Evolutionary conservation across 1,139 yeast genomes (phyloP).

Genomic region (Williopsis jadinii): DNA sequence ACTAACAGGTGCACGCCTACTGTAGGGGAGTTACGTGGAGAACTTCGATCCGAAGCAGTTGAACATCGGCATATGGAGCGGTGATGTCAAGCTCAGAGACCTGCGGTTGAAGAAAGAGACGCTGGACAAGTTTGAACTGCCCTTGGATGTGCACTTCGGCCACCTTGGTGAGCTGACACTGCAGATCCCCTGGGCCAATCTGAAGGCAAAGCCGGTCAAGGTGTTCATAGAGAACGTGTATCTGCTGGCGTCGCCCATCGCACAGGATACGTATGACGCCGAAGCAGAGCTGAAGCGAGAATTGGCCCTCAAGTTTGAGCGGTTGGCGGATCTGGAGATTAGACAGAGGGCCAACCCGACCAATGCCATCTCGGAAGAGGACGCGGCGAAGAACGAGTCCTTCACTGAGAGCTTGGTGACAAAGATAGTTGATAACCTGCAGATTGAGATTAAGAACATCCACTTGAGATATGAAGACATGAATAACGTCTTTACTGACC

Average conservation of each 20-base stretch:
- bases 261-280: conserved; percentile 45
- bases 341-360: conserved; percentile 35
- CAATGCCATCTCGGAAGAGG: conserved; percentile 35
- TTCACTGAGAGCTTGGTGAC: conserved; percentile 85
- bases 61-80: conserved; percentile 96
- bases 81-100: conserved; percentile 83
- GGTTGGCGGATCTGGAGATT: conserved; percentile 63
- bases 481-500: conserved; percentile 46
- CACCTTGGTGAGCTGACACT: conserved; percentile 83
- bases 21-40: conserved; percentile 68
- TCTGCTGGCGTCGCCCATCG: conserved; percentile 70
- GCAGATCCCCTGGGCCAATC: conserved; percentile 95
- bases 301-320: conserved; percentile 57
- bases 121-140: conserved; percentile 76
- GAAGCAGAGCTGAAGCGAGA: conserved; percentile 65
- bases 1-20: conserved; percentile 4
- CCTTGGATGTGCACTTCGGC: conserved; percentile 87
- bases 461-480: conserved; percentile 90
- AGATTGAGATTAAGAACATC: conserved; percentile 85
- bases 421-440: conserved; percentile 87
- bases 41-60: conserved; percentile 92
- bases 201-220: conserved; percentile 89
- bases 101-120: conserved; percentile 68
- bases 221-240: conserved; percentile 85
- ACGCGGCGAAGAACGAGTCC: conserved; percentile 54